phyloP scores from a whole-genome alignment of 352 stramenopile genomes.

The Globisporangium irregulare region DNA sequence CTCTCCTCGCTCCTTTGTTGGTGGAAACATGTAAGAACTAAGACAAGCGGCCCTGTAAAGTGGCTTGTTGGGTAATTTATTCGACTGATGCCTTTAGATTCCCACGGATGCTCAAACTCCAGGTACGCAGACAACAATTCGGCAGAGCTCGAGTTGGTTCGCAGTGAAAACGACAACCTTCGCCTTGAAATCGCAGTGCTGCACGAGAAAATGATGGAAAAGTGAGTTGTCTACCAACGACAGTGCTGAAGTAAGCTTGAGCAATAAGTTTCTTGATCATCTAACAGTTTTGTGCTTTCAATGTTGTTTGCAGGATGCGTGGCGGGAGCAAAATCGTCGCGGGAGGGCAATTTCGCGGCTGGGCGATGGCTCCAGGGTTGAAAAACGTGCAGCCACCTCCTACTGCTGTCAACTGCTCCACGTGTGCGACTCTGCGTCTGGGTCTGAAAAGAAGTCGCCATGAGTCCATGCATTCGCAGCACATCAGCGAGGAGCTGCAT shows the following conservation, averaged over 20 bases:
- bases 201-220: slow-evolving; percentile 32
- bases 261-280: background rate
- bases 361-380: slow-evolving; percentile 1
- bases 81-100: background rate
- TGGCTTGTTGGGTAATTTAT: background rate
- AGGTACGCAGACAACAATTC: background rate
- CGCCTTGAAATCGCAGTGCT: slow-evolving; percentile 27
- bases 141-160: slow-evolving; percentile 11
- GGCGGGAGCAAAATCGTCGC: slow-evolving; percentile 36
- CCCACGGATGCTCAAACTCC: too few species aligned
- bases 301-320: slow-evolving; percentile 24
- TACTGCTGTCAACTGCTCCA: slow-evolving; percentile 13
- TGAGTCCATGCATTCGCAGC: slow-evolving; percentile 17
- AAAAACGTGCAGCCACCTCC: background rate
- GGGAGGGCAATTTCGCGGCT: slow-evolving; percentile 36
- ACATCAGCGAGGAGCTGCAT: slow-evolving; percentile 19
- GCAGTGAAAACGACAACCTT: slow-evolving; percentile 26
- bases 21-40: background rate
- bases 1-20: background rate
- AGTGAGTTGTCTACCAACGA: slow-evolving; percentile 16
- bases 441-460: slow-evolving; percentile 20
- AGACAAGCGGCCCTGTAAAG: background rate
- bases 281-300: background rate
- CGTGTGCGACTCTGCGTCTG: slow-evolving; percentile 20
- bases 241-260: background rate